Conservation (phyloP, 176 grass and related monocot genomes). For the Secale cereale region DNA sequence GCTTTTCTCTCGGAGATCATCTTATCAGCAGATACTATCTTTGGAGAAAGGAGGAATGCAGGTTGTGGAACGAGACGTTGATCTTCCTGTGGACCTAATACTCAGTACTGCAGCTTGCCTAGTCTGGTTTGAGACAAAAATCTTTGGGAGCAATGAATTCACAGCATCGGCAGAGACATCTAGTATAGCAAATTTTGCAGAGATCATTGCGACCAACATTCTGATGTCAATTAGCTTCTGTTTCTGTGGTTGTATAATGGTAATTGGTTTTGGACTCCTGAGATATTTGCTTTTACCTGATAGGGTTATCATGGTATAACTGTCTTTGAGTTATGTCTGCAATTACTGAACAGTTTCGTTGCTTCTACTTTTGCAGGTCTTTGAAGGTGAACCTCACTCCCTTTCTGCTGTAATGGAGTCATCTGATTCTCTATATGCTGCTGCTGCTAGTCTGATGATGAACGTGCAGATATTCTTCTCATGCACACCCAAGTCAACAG, state of each 20-base stretch:
- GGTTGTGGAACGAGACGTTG: constrained; percentile 80
- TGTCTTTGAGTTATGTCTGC: not conserved
- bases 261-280: constrained; percentile 39
- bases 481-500: constrained; percentile 62
- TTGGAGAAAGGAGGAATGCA: constrained; percentile 82
- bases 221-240: constrained; percentile 93
- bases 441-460: constrained; percentile 74
- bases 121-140: constrained; percentile 66
- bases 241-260: constrained; percentile 92
- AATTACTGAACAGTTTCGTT: constrained; percentile 3
- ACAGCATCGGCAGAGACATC: constrained; percentile 32
- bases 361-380: constrained; percentile 56
- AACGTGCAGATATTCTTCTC: constrained; percentile 89
- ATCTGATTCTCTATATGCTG: constrained; percentile 77
- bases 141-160: constrained; percentile 34
- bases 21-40: constrained; percentile 90
- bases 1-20: constrained; percentile 75
- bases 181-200: constrained; percentile 46
- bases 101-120: constrained; percentile 70
- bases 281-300: constrained; percentile 12
- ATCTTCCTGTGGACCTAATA: constrained; percentile 84
- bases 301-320: constrained; percentile 1
- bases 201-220: constrained; percentile 83
- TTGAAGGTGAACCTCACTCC: constrained; percentile 71
- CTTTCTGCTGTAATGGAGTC: constrained; percentile 69